phyloP scores from a whole-genome alignment of 176 grass and related monocot genomes.

The Cenchrus americanus region DNA sequence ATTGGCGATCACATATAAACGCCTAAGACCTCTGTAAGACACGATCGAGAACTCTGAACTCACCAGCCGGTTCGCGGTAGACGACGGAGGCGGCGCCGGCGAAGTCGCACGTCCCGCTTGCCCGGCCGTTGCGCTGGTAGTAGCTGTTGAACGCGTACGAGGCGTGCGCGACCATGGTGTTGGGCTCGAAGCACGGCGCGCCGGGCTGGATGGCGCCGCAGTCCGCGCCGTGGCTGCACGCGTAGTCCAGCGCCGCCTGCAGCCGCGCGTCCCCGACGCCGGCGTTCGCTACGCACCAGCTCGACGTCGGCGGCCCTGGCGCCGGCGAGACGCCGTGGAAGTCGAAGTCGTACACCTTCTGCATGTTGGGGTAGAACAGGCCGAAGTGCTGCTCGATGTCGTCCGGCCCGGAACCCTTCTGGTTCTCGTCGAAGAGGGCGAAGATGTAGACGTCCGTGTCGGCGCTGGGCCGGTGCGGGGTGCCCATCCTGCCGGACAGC shows the following conservation, averaged over 20 bases:
- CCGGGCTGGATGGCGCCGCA: too few species aligned
- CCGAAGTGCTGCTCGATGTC: constrained; percentile 66
- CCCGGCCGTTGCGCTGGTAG: constrained; percentile 37
- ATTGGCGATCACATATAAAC: not conserved
- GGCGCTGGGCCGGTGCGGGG: constrained; percentile 48
- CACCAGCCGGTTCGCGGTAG: constrained; percentile 6
- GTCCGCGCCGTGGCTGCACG: not conserved
- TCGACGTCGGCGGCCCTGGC: not conserved
- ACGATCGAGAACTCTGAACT: not conserved
- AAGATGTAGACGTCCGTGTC: constrained; percentile 65
- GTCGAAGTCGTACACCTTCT: constrained; percentile 60
- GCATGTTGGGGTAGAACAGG: constrained; percentile 63
- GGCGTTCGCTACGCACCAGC: constrained; percentile 53
- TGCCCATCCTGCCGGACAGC: constrained; percentile 49
- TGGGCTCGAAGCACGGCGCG: too few species aligned
- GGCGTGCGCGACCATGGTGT: too few species aligned
- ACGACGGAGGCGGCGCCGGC: constrained; percentile 31
- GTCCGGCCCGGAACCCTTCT: constrained; percentile 41
- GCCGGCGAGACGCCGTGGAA: constrained; percentile 27
- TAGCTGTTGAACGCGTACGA: not conserved
- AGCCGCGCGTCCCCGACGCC: constrained; percentile 16
- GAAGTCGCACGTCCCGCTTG: constrained; percentile 44
- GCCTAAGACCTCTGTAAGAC: not conserved
- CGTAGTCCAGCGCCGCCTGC: constrained; percentile 51
- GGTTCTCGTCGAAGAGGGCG: constrained; percentile 81